Percentiles rank a stretch among this genome's conserved stretches.
Evolutionary conservation across 345 rosid species (phyloP).

Genomic region (Alliaria petiolata): DNA sequence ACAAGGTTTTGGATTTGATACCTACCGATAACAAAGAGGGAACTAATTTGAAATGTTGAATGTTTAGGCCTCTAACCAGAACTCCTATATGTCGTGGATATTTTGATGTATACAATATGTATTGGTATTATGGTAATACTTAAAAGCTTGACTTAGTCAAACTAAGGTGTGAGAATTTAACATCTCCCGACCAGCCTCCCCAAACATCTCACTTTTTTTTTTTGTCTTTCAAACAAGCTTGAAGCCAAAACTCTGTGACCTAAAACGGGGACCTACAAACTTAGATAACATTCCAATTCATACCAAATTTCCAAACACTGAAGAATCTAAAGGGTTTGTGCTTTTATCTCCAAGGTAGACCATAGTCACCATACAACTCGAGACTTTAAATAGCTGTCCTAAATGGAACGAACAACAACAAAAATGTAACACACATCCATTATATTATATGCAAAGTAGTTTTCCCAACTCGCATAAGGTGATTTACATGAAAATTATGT

Average conservation of each 20-base stretch:
- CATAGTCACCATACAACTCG: not conserved
- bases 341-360: no score
- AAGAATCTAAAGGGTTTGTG: no score
- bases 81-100: not conserved
- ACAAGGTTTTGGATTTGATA: no score
- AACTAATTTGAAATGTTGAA: no score
- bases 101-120: no score
- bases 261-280: not conserved
- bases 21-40: no score
- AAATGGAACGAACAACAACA: not conserved
- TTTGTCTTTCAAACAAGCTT: not conserved
- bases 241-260: not conserved
- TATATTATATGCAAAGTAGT: no score
- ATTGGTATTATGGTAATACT: no score
- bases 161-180: not conserved
- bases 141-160: not conserved
- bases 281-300: not conserved
- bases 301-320: no score
- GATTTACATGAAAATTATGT: no score
- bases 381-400: not conserved
- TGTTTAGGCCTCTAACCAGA: no score
- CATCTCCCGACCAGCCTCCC: not conserved
- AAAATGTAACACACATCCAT: no score
- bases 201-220: not conserved
- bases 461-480: not conserved